Percentiles rank a stretch among this genome's conserved stretches.
Conservation (phyloP, 352 stramenopile species). For the Blastocystis sp. region DNA sequence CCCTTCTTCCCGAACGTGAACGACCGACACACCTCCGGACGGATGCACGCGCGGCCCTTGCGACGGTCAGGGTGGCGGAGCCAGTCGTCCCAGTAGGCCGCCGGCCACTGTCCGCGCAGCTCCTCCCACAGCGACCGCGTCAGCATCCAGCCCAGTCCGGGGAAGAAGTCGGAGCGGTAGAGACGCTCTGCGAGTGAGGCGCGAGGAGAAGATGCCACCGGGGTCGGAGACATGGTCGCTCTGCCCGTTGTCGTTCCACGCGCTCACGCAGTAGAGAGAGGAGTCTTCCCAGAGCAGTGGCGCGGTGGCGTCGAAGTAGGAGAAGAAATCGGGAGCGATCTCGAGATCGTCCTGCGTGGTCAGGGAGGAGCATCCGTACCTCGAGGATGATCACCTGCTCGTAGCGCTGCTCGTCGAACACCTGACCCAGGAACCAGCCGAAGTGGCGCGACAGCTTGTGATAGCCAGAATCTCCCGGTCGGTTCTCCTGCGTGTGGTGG, state of each 20-base stretch:
- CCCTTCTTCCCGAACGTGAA: constrained; percentile 71
- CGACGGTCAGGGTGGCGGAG: constrained; percentile 66
- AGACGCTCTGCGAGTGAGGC: not conserved
- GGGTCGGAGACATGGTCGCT: constrained; percentile 38
- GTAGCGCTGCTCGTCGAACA: constrained; percentile 36
- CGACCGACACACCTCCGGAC: constrained; percentile 70
- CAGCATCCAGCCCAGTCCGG: constrained; percentile 78
- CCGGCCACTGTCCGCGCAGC: constrained; percentile 63
- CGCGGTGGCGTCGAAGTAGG: constrained; percentile 68
- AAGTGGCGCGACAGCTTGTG: constrained; percentile 68
- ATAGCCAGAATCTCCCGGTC: constrained; percentile 64
- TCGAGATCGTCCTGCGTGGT: constrained; percentile 73
- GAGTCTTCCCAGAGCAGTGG: constrained; percentile 66
- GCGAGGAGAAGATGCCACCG: not conserved
- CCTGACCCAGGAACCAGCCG: constrained; percentile 64
- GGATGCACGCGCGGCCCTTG: constrained; percentile 63
- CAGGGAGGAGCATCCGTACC: not conserved
- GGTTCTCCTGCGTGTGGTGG: constrained; percentile 48
- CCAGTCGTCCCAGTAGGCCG: constrained; percentile 78
- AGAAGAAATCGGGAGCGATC: constrained; percentile 73
- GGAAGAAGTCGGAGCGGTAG: constrained; percentile 73
- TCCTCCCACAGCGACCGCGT: constrained; percentile 64
- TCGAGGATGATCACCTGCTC: constrained; percentile 52
- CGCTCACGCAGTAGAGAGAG: constrained; percentile 53
- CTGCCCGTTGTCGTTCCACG: constrained; percentile 59